phyloP scores from a whole-genome alignment of 2,329 filamentous ascomycete genomes.

The Colletotrichum destructivum region DNA sequence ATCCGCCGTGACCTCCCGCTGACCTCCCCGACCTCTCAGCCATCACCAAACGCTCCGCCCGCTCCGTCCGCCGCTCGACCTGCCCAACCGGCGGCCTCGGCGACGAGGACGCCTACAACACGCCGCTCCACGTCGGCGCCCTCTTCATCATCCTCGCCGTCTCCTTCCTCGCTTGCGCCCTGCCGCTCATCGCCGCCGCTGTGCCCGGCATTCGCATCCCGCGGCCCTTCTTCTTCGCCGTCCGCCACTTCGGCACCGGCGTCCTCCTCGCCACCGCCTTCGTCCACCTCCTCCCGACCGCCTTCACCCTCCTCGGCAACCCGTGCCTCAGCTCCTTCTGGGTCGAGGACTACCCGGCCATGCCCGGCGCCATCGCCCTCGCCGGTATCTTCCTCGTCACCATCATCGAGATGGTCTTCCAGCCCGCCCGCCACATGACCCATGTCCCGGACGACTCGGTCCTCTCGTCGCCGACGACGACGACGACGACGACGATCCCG shows the following conservation, averaged over 20 bases:
- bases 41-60: conserved; percentile 25
- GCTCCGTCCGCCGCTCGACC: conserved; percentile 35
- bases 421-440: conserved; percentile 55
- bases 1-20: neutral
- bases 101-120: conserved; percentile 64
- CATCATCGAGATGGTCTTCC: conserved; percentile 81
- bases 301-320: conserved; percentile 74
- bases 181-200: conserved; percentile 69
- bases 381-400: conserved; percentile 84
- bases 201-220: conserved; percentile 70
- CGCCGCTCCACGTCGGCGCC: conserved; percentile 70
- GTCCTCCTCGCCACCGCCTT: conserved; percentile 84
- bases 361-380: conserved; percentile 87
- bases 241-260: conserved; percentile 82
- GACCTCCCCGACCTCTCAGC: conserved; percentile 23
- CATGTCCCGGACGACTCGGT: neutral
- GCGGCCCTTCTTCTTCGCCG: conserved; percentile 67
- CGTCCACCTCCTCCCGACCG: conserved; percentile 79
- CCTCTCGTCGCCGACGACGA: neutral
- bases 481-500: conserved; percentile 48
- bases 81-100: conserved; percentile 50
- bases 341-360: conserved; percentile 81
- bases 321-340: conserved; percentile 82
- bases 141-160: conserved; percentile 65
- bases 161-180: conserved; percentile 64